A percentile compares a stretch with the other conserved stretches of the same genome.
These are phyloP conservation scores for Fagus sylvatica DNA, from an alignment of 306 rosid species.

Conservation along the genomic window DNA sequence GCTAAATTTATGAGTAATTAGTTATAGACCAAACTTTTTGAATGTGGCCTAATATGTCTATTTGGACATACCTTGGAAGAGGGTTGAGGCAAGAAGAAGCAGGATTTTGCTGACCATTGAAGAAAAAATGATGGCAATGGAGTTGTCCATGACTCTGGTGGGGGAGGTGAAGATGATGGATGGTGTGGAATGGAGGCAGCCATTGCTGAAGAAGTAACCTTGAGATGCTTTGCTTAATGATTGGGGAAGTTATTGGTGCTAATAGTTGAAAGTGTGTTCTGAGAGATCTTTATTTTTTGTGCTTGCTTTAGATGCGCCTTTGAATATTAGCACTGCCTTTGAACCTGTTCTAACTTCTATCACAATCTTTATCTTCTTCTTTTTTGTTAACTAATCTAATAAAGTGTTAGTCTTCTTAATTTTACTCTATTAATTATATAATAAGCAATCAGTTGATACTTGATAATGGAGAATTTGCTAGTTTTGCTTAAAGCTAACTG, in stretches of 20 bases:
- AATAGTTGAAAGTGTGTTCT: constrained; percentile 21
- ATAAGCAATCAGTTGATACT: background rate
- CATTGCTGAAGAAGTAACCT: constrained; percentile 48
- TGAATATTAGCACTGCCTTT: background rate
- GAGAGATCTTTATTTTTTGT: constrained; percentile 11
- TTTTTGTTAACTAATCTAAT: background rate
- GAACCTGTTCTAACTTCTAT: constrained; percentile 26
- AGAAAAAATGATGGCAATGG: constrained; percentile 8
- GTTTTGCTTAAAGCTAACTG: background rate
- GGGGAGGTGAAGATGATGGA: constrained; percentile 1
- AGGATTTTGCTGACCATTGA: constrained; percentile 11
- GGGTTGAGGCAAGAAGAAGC: constrained; percentile 36
- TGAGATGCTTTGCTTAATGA: constrained; percentile 65
- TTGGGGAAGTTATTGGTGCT: constrained; percentile 32
- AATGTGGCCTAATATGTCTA: background rate
- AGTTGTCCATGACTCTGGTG: constrained; percentile 35
- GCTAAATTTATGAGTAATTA: background rate
- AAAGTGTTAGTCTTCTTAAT: background rate
- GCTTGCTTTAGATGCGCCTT: constrained; percentile 23
- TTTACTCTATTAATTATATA: background rate
- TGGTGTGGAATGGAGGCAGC: constrained; percentile 7
- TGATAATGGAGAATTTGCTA: background rate
- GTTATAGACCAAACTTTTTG: background rate
- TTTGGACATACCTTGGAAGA: constrained; percentile 36
- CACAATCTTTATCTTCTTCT: background rate